Base-by-base conservation (phyloP, 495 filamentous ascomycete genomes). In the Penicillium atrosanguineum region DNA sequence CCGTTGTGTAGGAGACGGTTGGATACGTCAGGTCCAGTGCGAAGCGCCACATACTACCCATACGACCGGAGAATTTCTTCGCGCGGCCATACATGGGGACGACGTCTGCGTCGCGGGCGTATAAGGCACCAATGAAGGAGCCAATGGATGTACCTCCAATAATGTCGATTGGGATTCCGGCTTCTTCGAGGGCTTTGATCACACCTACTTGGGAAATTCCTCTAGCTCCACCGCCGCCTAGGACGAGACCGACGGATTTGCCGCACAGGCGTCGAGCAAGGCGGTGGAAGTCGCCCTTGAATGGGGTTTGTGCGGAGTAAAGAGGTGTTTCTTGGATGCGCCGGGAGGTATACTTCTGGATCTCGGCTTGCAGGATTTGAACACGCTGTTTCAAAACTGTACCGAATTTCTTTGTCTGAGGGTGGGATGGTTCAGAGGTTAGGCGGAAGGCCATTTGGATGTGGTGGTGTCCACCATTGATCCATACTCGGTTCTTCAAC, bases 381-480 rank as follows among this genome's bases (percentile, higher is more conserved):
- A 97, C 94, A 34, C 93, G 79, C 55, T 97, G 89, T 61, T 96
- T 97, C 34, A 98, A 68, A 2, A 86, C 90, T n/a, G 84, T 86
- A 1, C 90, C 90, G 42, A 91, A 87, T 20, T 87, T 86, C 55
- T 88, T 90, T 7, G 80, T 76, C 20, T 87, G 88, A 0, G 89
- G 82, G 57, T 95, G 85, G 0, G 89, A 83, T 16, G 90, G 86
- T 56, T 93, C 86, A 6, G 85, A 72, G 25, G 86, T 85, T n/a
- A 86, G 80, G 34, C 86, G 85, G 70, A 92, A 95, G 1, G 88
- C 79, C 94, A 98, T 97, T 64, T 98, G 94, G 21, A 98, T 88
- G 61, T 98, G 94, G 64, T 96, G 93, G 68, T 98, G 95, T 37
- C 94, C 90, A n/a, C 94, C 94, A 61, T 97, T 98, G 60, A 98